Conservation (phyloP, 2,329 filamentous ascomycete species). For the Monosporascus sp. region DNA sequence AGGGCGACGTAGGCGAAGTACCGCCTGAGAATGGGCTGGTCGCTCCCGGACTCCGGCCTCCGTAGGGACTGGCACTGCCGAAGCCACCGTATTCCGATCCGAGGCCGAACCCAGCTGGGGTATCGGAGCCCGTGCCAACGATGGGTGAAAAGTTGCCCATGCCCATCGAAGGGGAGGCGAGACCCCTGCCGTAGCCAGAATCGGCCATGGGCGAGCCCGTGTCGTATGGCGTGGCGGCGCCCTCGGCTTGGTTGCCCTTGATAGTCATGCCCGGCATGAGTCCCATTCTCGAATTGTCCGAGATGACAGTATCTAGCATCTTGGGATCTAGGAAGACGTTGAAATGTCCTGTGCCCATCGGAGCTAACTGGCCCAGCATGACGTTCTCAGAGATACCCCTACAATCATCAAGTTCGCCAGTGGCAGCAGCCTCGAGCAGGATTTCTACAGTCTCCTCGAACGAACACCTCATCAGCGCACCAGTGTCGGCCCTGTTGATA, state of each 20-base stretch:
- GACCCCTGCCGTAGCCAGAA: slow-evolving; percentile 56
- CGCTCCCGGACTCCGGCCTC: slow-evolving; percentile 61
- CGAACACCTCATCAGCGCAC: slow-evolving; percentile 97
- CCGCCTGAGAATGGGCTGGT: slow-evolving; percentile 71
- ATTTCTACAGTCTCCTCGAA: slow-evolving; percentile 99
- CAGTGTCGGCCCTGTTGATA: slow-evolving; percentile 97
- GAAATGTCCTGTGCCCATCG: slow-evolving; percentile 94
- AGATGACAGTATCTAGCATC: slow-evolving; percentile 93
- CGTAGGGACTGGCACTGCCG: slow-evolving; percentile 60
- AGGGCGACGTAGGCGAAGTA: slow-evolving; percentile 61
- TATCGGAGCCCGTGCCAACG: slow-evolving; percentile 67
- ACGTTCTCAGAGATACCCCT: slow-evolving; percentile 98
- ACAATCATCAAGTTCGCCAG: slow-evolving; percentile 95
- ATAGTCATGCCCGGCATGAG: slow-evolving; percentile 74
- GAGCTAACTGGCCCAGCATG: slow-evolving; percentile 95
- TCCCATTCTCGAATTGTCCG: slow-evolving; percentile 82
- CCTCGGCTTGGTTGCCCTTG: slow-evolving; percentile 70
- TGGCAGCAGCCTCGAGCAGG: slow-evolving; percentile 88
- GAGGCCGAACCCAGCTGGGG: slow-evolving; percentile 64
- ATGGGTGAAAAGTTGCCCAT: slow-evolving; percentile 72
- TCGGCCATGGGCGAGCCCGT: slow-evolving; percentile 75
- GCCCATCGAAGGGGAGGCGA: slow-evolving; percentile 52
- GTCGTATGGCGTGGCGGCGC: slow-evolving; percentile 92
- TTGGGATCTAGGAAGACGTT: slow-evolving; percentile 89
- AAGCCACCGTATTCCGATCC: slow-evolving; percentile 55